phyloP scores from a whole-genome alignment of 306 rosid species.

The Rubus parviflorus region DNA sequence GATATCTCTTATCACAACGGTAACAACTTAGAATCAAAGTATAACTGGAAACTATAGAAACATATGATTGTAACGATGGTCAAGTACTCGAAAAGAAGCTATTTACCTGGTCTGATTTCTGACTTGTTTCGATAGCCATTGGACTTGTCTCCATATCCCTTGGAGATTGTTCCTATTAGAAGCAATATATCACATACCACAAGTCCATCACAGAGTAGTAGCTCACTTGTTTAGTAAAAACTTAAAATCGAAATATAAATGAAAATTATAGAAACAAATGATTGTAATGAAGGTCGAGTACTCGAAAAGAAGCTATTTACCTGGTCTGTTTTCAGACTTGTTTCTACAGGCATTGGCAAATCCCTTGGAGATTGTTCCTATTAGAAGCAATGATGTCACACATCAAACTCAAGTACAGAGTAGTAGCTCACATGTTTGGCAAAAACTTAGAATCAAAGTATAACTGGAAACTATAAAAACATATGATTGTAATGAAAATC shows the following conservation, averaged over 20 bases:
- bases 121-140: not conserved
- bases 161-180: not conserved
- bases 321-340: slow-evolving; percentile 3
- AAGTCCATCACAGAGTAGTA: no score
- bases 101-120: slow-evolving; percentile 7
- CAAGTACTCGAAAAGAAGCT: not conserved
- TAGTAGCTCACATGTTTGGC: not conserved
- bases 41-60: not conserved
- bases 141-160: not conserved
- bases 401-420: not conserved
- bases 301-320: not conserved
- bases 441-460: not conserved
- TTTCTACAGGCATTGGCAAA: not conserved
- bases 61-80: not conserved
- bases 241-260: not conserved
- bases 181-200: slow-evolving; percentile 9
- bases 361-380: not conserved
- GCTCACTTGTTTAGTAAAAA: not conserved
- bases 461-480: not conserved
- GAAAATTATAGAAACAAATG: not conserved
- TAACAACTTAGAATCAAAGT: not conserved
- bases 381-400: slow-evolving; percentile 11
- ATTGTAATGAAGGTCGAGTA: not conserved
- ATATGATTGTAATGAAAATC: not conserved
- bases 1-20: not conserved